These are phyloP conservation scores for Meyerozyma carpophila DNA, from an alignment of 1,139 yeast genomes.

Conservation along the genomic window DNA sequence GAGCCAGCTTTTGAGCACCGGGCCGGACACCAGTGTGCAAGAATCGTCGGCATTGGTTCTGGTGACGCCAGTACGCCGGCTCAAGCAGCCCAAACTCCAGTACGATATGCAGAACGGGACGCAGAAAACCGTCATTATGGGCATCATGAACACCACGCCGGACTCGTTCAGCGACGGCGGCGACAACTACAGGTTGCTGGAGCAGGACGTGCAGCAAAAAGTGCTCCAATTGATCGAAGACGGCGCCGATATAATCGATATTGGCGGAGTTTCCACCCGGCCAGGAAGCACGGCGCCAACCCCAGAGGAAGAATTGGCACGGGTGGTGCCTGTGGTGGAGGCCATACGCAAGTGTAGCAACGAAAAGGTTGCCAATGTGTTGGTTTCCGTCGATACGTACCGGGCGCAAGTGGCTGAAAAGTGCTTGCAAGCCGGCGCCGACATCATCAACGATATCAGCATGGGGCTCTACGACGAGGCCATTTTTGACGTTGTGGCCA, in stretches of 20 bases:
- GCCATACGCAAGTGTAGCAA: slow-evolving; percentile 46
- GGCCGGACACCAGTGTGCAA: slow-evolving; percentile 33
- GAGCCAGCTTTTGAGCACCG: slow-evolving; percentile 43
- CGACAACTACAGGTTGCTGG: slow-evolving; percentile 18
- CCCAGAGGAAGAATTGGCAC: slow-evolving; percentile 50
- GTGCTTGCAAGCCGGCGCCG: slow-evolving; percentile 74
- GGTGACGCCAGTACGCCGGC: slow-evolving; percentile 39
- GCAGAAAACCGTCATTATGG: slow-evolving; percentile 62
- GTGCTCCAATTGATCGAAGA: slow-evolving; percentile 43
- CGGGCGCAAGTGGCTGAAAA: slow-evolving; percentile 68
- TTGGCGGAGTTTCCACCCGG: slow-evolving; percentile 91
- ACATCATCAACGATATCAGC: slow-evolving; percentile 85
- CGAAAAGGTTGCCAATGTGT: slow-evolving; percentile 31
- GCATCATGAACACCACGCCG: slow-evolving; percentile 83
- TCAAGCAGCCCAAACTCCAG: slow-evolving; percentile 17
- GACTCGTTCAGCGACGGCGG: slow-evolving; percentile 97
- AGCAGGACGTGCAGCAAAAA: slow-evolving; percentile 26
- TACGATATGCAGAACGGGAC: slow-evolving; percentile 34
- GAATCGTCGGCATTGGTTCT: slow-evolving; percentile 42
- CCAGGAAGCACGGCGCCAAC: slow-evolving; percentile 69
- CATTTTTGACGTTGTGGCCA: slow-evolving; percentile 66
- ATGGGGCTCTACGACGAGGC: slow-evolving; percentile 68
- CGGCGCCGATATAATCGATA: slow-evolving; percentile 71
- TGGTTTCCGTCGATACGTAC: slow-evolving; percentile 82
- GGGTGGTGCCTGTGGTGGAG: slow-evolving; percentile 68